Conservation (phyloP, 495 filamentous ascomycete genomes). For the Daldinia decipiens region DNA sequence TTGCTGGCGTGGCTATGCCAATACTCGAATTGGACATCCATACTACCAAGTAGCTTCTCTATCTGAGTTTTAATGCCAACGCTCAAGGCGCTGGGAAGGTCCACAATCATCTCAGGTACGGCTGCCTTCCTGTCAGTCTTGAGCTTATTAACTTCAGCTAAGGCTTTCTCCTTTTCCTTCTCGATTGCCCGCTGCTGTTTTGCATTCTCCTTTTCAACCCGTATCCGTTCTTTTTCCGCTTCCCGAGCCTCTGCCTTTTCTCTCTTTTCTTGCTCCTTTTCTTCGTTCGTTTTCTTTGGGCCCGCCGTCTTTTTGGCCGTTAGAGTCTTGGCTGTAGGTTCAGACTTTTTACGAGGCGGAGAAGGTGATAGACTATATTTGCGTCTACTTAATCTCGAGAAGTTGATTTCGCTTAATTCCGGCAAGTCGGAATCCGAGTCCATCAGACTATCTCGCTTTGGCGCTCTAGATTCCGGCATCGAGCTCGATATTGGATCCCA, state of each 20-base stretch:
- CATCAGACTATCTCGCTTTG: slow-evolving; percentile 30
- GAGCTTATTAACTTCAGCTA: slow-evolving; percentile 79
- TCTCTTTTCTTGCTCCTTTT: slow-evolving; percentile 50
- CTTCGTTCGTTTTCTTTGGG: slow-evolving; percentile 48
- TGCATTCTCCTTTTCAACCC: slow-evolving; percentile 61
- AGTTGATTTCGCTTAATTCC: slow-evolving; percentile 50
- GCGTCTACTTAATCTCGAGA: slow-evolving; percentile 34
- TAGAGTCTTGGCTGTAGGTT: slow-evolving; percentile 6
- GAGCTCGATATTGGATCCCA: slow-evolving; percentile 65
- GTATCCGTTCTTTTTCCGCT: slow-evolving; percentile 65
- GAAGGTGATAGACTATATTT: slow-evolving; percentile 35
- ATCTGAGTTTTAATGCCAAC: slow-evolving; percentile 66
- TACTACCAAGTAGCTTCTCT: slow-evolving; percentile 61
- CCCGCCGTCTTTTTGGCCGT: slow-evolving; percentile 31
- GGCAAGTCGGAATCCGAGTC: slow-evolving; percentile 53
- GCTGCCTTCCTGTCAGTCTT: slow-evolving; percentile 81
- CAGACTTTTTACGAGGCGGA: slow-evolving; percentile 23
- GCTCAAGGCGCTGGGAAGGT: slow-evolving; percentile 69
- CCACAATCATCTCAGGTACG: slow-evolving; percentile 84
- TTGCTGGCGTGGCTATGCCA: slow-evolving; percentile 64
- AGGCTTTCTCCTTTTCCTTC: slow-evolving; percentile 73
- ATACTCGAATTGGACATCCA: slow-evolving; percentile 52
- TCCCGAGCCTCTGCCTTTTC: slow-evolving; percentile 58
- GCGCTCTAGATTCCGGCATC: slow-evolving; percentile 46
- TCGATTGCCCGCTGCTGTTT: slow-evolving; percentile 70